Evolutionary conservation across 2,329 filamentous ascomycete species (phyloP).

Genomic region (Tolypocladium capitatum): DNA sequence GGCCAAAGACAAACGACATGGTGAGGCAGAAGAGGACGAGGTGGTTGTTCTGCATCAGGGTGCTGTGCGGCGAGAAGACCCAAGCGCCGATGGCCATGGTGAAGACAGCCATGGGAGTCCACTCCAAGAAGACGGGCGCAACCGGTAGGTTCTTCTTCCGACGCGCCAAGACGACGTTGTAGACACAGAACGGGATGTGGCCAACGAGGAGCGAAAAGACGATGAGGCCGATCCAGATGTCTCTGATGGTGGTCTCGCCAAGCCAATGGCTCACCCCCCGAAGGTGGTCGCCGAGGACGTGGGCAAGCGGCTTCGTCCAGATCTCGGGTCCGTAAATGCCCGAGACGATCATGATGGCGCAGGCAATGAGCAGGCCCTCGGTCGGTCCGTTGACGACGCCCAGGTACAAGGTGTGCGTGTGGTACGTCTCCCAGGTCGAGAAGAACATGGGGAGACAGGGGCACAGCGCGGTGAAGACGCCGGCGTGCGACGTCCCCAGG

Average conservation of each 20-base stretch:
- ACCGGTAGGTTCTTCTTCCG: constrained; percentile 59
- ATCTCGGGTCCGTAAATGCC: constrained; percentile 80
- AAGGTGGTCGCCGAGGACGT: constrained; percentile 45
- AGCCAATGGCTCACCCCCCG: constrained; percentile 44
- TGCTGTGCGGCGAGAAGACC: constrained; percentile 83
- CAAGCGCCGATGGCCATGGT: constrained; percentile 63
- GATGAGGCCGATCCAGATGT: constrained; percentile 74
- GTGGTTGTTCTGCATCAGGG: constrained; percentile 69
- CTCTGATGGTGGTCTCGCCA: constrained; percentile 62
- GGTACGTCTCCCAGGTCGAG: constrained; percentile 98
- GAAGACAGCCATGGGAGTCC: constrained; percentile 81
- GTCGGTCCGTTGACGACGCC: constrained; percentile 96
- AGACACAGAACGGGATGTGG: constrained; percentile 80
- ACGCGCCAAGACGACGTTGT: constrained; percentile 71
- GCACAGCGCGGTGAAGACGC: constrained; percentile 81
- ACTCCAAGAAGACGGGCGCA: constrained; percentile 77
- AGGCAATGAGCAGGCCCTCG: constrained; percentile 84
- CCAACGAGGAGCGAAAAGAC: constrained; percentile 50
- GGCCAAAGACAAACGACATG: constrained; percentile 93
- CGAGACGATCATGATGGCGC: constrained; percentile 70
- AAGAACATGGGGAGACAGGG: constrained; percentile 98
- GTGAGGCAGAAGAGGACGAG: constrained; percentile 85
- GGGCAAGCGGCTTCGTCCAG: constrained; percentile 65
- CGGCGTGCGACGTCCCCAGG: constrained; percentile 68
- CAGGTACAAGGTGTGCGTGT: constrained; percentile 92